Conservation (phyloP, 2,329 filamentous ascomycete species). For the Diaporthe citriasiana region DNA sequence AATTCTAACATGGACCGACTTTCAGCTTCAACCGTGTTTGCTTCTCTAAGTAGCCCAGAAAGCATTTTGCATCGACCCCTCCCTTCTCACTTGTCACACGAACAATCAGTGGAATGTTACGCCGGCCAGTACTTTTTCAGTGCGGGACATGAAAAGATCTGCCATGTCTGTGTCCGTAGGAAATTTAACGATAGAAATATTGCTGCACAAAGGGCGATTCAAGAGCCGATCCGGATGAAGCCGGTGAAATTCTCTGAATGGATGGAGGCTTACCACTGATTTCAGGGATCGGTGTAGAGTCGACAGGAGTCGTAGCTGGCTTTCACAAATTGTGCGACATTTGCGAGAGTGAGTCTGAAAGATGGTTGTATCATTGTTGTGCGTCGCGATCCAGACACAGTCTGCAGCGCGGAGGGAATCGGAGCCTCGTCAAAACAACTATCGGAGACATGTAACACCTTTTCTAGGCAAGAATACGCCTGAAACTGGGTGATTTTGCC, state of each 20-base stretch:
- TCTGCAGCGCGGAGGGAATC: background rate
- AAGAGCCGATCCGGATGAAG: too few species aligned
- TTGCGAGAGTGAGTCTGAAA: background rate
- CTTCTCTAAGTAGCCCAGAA: background rate
- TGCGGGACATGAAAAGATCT: background rate
- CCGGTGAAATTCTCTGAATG: too few species aligned
- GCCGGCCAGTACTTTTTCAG: too few species aligned
- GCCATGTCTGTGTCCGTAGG: background rate
- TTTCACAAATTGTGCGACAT: background rate
- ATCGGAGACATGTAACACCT: background rate
- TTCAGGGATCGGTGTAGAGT: too few species aligned
- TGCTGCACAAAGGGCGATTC: too few species aligned
- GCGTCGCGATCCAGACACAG: background rate
- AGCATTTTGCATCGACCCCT: background rate
- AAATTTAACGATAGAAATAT: too few species aligned
- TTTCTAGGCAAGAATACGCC: background rate
- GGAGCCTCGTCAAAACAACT: slow-evolving; percentile 3
- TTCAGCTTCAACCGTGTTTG: background rate
- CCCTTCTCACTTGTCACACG: background rate
- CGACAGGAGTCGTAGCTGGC: too few species aligned
- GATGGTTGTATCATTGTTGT: background rate
- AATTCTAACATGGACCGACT: background rate
- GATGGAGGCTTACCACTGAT: too few species aligned
- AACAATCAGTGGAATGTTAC: background rate
- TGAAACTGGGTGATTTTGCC: background rate